Percentiles rank a stretch among this genome's conserved stretches.
These are phyloP conservation scores for Eucalyptus pauciflora DNA, from an alignment of 345 rosid species.

Conservation along the genomic window DNA sequence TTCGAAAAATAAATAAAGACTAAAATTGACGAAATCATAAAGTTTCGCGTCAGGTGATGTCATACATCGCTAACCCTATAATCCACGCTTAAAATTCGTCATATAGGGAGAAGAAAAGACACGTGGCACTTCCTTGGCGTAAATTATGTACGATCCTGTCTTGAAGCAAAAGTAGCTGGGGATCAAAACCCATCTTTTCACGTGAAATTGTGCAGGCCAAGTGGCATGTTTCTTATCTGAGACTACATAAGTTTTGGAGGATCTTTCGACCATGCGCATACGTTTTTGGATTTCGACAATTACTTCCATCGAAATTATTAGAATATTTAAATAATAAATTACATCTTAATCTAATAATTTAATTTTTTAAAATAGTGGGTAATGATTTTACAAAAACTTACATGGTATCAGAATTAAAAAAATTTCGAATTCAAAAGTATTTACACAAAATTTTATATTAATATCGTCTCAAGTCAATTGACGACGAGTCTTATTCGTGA, in stretches of 20 bases:
- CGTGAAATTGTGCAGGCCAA: background rate
- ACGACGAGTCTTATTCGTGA: too few species aligned
- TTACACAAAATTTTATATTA: too few species aligned
- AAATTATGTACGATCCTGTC: background rate
- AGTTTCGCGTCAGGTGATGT: background rate
- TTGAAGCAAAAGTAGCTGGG: background rate
- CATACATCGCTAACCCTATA: background rate
- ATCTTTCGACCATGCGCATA: background rate
- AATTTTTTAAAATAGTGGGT: accelerated
- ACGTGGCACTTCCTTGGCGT: background rate
- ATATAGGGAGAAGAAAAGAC: background rate
- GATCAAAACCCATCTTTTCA: background rate
- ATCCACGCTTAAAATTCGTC: background rate
- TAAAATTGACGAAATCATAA: background rate
- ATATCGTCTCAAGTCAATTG: background rate
- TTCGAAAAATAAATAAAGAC: background rate
- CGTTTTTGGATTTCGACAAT: background rate
- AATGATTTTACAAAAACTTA: too few species aligned
- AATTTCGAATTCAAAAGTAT: accelerated
- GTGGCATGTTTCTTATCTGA: background rate
- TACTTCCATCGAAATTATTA: background rate
- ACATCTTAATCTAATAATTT: too few species aligned
- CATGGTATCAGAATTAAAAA: accelerated
- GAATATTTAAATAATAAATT: too few species aligned
- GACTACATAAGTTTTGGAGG: background rate